phyloP scores from a whole-genome alignment of 164 flowering plant species.

The Platanus orientalis region DNA sequence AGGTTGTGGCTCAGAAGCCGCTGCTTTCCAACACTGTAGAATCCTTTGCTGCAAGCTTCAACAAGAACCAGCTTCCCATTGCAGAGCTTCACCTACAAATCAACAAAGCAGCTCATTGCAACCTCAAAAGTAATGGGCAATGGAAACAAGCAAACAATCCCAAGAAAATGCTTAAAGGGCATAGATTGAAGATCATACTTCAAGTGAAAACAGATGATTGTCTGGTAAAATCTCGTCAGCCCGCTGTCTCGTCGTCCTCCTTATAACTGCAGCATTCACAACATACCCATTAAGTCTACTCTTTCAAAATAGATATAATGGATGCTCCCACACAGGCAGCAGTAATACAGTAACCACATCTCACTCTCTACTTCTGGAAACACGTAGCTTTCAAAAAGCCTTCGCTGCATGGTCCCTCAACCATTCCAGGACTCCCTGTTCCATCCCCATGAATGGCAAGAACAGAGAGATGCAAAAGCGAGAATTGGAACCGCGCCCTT shows the following conservation, averaged over 20 bases:
- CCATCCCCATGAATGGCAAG: no score
- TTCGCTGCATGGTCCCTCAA: no score
- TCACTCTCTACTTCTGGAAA: background rate
- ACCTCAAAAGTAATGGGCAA: background rate
- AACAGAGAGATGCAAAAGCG: no score
- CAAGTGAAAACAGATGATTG: conserved; percentile 69
- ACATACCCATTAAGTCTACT: background rate
- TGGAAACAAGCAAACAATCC: background rate
- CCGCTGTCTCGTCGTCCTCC: conserved; percentile 41
- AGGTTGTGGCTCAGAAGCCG: conserved; percentile 70
- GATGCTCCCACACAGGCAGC: background rate
- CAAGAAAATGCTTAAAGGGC: background rate
- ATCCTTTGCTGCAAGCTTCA: conserved; percentile 83
- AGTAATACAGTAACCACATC: background rate
- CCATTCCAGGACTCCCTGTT: no score
- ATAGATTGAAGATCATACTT: conserved; percentile 41
- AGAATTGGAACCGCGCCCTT: no score
- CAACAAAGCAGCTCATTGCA: background rate
- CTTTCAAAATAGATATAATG: background rate
- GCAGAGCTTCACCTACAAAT: conserved; percentile 79
- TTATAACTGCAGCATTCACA: conserved; percentile 53
- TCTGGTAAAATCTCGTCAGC: conserved; percentile 41
- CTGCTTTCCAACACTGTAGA: conserved; percentile 70
- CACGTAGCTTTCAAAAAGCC: no score
- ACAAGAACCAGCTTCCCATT: conserved; percentile 79